Percentiles rank a stretch among this genome's conserved stretches.
Conservation (phyloP, 495 filamentous ascomycete genomes). For the Lasiosphaeris hirsuta region DNA sequence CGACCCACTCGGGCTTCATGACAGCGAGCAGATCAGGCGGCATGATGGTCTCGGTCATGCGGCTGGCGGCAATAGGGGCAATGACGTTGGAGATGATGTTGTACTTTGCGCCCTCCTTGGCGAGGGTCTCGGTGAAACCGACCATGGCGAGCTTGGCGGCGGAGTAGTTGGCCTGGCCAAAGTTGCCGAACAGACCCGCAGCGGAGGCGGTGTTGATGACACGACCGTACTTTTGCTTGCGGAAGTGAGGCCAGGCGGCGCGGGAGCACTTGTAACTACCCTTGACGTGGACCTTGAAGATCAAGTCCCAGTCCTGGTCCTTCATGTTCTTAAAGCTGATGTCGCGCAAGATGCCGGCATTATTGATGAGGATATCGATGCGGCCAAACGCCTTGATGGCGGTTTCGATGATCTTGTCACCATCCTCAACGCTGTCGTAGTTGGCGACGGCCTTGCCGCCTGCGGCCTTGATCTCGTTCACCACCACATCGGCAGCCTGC, state of each 20-base stretch:
- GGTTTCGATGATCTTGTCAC: constrained; percentile 93
- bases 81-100: constrained; percentile 97
- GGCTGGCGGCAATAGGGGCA: constrained; percentile 90
- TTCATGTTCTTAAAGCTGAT: constrained; percentile 99
- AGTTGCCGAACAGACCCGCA: constrained; percentile 91
- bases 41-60: constrained; percentile 98
- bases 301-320: constrained; percentile 93
- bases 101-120: constrained; percentile 97
- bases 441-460: constrained; percentile 97
- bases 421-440: constrained; percentile 95
- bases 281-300: constrained; percentile 89
- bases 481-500: constrained; percentile 91
- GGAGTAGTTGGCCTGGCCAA: constrained; percentile 96
- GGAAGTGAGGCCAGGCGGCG: constrained; percentile 96
- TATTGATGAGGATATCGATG: constrained; percentile 95
- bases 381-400: constrained; percentile 90
- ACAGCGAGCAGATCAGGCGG: constrained; percentile 85
- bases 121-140: constrained; percentile 96
- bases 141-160: constrained; percentile 95
- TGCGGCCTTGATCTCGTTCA: constrained; percentile 85
- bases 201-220: constrained; percentile 96
- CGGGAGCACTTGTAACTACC: constrained; percentile 95
- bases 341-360: constrained; percentile 95
- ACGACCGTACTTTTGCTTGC: constrained; percentile 96
- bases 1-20: constrained; percentile 93